Evolutionary conservation across 352 stramenopile genomes (phyloP), one percentile per base, ranked within the genome.

Genomic region (Globisporangium uncinulatum): DNA sequence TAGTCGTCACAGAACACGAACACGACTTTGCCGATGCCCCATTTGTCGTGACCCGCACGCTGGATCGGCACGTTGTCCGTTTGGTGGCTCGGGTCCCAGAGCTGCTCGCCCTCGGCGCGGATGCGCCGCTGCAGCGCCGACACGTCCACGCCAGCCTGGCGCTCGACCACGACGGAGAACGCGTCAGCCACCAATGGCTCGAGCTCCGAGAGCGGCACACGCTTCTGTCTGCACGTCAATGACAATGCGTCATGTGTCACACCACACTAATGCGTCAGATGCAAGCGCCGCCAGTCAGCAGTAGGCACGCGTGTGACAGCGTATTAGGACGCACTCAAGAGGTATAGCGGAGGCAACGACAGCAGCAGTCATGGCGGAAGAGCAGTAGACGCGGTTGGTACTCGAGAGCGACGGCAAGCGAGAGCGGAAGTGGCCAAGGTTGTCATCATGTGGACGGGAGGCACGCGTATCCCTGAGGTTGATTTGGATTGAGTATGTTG

Each of bases 1-100:
- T 99, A 99, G 76, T 99, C 97, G 79, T 99, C 97, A 63, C 92
- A 98, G 78, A 98, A 99, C 46, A 99, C 79, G 56, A 99, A 95
- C 11, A 98, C 89, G 59, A 98, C 96, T 70, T 99, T 99, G 68
- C 91, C 88, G 60, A 99, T 98, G 54, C 97, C 97, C 95, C 97
- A 99, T 43, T 74, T 82, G 80, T 99, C 97, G 73, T 99, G 97
- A 24, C 90, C 95, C 14, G 96, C 89, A 50, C 97, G 87, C 29
- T 83, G 88, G 20, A 99, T 86, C 7, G 76, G 74, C 36, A 99
- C 95, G 56, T 98, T 98, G 61, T 86, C 72, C 49, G 66, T 84
- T 60, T 93, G 84, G 45, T 76, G 70, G 31, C 53, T 59, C 6
- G 83, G 81, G 56, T 90, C 72, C 86, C 85, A 95, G 17, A 95